Percentiles rank a stretch among this genome's conserved stretches.
Evolutionary conservation across 371 early-diverging fungal species (phyloP).

Genomic region (Lichtheimia corymbifera): DNA sequence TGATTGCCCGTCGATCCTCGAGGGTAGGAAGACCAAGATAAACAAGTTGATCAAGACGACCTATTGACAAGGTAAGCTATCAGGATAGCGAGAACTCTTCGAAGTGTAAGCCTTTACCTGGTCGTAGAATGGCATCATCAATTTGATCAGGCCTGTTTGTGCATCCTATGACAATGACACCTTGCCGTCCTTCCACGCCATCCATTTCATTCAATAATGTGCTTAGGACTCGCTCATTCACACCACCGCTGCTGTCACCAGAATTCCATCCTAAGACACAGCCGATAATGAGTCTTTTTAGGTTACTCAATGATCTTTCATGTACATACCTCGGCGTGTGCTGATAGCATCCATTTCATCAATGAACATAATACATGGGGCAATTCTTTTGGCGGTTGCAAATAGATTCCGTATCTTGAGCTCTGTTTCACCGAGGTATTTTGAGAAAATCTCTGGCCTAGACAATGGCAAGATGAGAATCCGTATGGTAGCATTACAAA

Average conservation of each 20-base stretch:
- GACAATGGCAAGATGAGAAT: too few relatives aligned
- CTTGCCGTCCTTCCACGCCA: constrained; percentile 72
- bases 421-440: constrained; percentile 94
- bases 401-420: constrained; percentile 79
- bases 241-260: constrained; percentile 62
- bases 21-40: constrained; percentile 63
- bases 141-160: constrained; percentile 78
- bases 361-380: constrained; percentile 89
- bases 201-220: constrained; percentile 82
- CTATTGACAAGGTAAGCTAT: constrained; percentile 23
- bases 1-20: constrained; percentile 56
- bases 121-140: constrained; percentile 89
- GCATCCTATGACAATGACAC: constrained; percentile 81
- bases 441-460: constrained; percentile 81
- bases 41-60: constrained; percentile 73
- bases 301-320: background rate
- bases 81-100: background rate
- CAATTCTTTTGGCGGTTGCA: constrained; percentile 75
- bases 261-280: constrained; percentile 42
- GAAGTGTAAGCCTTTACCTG: constrained; percentile 50
- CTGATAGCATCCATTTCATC: constrained; percentile 92
- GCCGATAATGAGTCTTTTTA: too few relatives aligned
- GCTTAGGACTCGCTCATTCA: constrained; percentile 78
- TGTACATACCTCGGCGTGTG: constrained; percentile 63
- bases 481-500: background rate